Evolutionary conservation across 768 basidiomycete species (phyloP).

Genomic region (Imleria badia): DNA sequence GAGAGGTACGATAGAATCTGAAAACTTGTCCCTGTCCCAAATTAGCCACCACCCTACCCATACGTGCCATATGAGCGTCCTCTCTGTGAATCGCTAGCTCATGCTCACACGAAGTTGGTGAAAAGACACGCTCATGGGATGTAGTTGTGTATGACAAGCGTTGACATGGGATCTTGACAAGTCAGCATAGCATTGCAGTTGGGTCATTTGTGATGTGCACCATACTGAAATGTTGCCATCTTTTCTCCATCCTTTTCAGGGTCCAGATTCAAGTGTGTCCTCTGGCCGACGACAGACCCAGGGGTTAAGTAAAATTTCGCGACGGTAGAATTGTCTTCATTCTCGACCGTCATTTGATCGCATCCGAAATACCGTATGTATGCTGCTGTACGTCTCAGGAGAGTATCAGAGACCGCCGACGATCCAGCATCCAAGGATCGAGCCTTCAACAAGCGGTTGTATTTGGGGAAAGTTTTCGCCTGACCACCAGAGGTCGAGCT

Average conservation of each 20-base stretch:
- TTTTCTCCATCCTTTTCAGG: conserved; percentile 2
- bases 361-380: not conserved
- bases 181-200: not conserved
- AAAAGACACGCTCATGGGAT: no score
- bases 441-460: not conserved
- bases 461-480: conserved; percentile 10
- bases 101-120: no score
- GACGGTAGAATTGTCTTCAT: not conserved
- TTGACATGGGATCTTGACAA: no score
- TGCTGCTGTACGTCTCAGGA: not conserved
- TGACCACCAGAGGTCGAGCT: conserved; percentile 17
- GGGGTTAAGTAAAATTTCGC: not conserved
- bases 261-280: not conserved
- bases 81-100: no score
- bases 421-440: not conserved
- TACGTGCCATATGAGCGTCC: no score
- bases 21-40: no score
- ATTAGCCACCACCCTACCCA: no score
- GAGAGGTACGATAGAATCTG: no score
- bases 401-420: not conserved
- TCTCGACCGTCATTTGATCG: no score
- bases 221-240: conserved; percentile 10
- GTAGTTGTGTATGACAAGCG: no score
- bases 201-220: not conserved
- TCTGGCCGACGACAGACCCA: not conserved